Evolutionary conservation across 2,329 filamentous ascomycete species (phyloP), one percentile per base, ranked within the genome.

Genomic region (Aspergillus persii): DNA sequence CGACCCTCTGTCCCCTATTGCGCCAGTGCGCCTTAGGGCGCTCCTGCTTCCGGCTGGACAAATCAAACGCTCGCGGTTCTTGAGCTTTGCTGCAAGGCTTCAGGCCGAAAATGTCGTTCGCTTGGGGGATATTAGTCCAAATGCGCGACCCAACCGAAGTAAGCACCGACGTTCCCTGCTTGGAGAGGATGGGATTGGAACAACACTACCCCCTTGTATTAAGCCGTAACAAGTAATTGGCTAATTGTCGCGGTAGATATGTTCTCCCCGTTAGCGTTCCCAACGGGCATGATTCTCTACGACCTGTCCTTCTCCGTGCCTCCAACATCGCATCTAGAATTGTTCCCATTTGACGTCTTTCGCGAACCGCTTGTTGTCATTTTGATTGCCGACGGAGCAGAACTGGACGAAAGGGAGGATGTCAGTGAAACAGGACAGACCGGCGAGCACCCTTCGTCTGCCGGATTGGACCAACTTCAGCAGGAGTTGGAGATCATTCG

Each of bases 181-280:
- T 50, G n/a, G 23, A 50, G 41, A 26, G 52, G 27, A 15, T 50
- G 41, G 12, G 15, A 39, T 36, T 50, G 36, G 18, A 33, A 44
- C 18, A 15, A 12, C 39, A 8, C 9, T 4, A 12, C 5, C 4
- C 12, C 11, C n/a, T 11, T 44, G 11, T 12, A 44, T 44, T 44
- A 44, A 44, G n/a, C 39, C 39, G 39, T 44, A 44, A 44, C 39
- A 44, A 57, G 51, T 59, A 52, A 53, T 62, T 70, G 58, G 69
- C 71, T 69, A 62, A 63, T 54, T 29, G 51, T 53, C 50, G 63
- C 56, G 61, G 55, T 74, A 96, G 92, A 92, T 76, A 93, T 95
- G 88, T 97, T 98, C 77, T 96, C 92, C 59, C 94, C 94, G 46
- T 80, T 95, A 69, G 91, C 90, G 12, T 96, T 95, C 75, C 92